Base-by-base conservation (phyloP, 2,329 filamentous ascomycete genomes). In the Phialophora expanda region DNA sequence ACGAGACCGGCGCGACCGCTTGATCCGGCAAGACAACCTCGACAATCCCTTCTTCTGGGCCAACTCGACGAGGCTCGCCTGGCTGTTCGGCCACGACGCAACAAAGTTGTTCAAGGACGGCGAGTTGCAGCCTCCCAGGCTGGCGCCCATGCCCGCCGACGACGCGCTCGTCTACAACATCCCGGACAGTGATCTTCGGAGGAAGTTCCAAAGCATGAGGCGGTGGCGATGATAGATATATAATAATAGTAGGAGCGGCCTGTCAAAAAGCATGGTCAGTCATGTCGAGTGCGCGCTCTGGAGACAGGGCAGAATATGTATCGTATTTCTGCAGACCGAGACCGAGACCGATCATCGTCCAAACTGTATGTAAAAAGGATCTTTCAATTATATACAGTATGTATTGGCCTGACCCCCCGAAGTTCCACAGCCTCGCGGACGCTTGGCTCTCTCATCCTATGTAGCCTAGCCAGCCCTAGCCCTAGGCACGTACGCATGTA, bases 21-120 rank as follows among this genome's bases (percentile, higher is more conserved):
- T 73, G 64, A 75, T 76, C 72, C 58, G 66, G 38, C 30, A 69
- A 14, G 70, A 74, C 48, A 65, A 71, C 32, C n/a, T 41, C 20
- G 34, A 38, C 22, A 76, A 75, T 58, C 73, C 74, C 17, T 74
- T 76, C 11, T 76, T 75, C 60, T 76, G 73, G 74, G 74, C 69
- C 20, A 68, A 66, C 44, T 58, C 63, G 3, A 30, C 56, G 28
- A 60, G 74, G 20, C 74, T 66, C 34, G 72, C 75, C 54, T 76
- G 74, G 74, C 63, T 76, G 28, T 75, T 76, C 68, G 70, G 67
- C 2, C 67, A 71, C 50, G 69, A 72, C 59, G 70, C 70, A 9
- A 30, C 51, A 8, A 60, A 64, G 26, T 38, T 70, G 20, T 22
- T 57, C 14, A 46, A 38, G 4, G 59, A 55, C 6, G 51, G 61